Base-by-base conservation (phyloP, 768 basidiomycete species). In the Rhodotorula sphaerocarpa region DNA sequence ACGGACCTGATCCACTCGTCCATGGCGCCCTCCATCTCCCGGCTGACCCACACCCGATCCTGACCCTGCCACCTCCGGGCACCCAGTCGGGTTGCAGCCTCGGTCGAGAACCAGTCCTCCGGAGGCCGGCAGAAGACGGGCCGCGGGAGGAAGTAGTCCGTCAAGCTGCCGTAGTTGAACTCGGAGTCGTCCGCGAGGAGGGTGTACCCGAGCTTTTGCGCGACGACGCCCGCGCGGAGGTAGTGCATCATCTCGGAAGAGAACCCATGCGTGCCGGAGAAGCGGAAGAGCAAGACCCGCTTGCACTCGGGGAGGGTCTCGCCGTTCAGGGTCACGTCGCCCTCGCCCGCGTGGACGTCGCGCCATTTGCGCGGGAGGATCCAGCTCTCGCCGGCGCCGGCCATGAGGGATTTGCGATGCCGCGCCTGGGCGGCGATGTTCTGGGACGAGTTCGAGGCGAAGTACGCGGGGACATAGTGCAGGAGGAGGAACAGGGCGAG, bases 121-220 rank as follows among this genome's bases (percentile, higher is more conserved):
- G 67, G 63, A 10, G 67, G 67, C 6, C 56, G 62, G 48, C 67
- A 68, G 59, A 64, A 57, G 25, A 68, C 54, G 21, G 55, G 51
- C 3, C 61, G 57, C 7, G 67, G 67, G 36, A 64, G 56, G 53
- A 68, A 68, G 48, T 68, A 68, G 21, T 61, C 59, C 6, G 50
- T 39, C 11, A 68, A 44, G 6, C 34, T 16, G 23, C 67, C 67
- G 41, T 55, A 68, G 44, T 68, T 64, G 62, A 62, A 68, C 9
- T 28, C 3, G 9, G 28, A n/a, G 52, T 68, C 67, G 59, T 68
- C 63, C 27, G 59, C 59, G n/a, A 68, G 59, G 34, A 68, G 47
- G 18, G 53, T 55, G 63, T 68, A 68, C n/a, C 63, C 67, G 30
- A 64, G 62, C 47, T 68, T 68, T 12, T 61, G 48, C 3, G 55